A percentile compares a stretch with the other conserved stretches of the same genome.
These are phyloP conservation scores for Candida qinlingensis DNA, from an alignment of 805 yeast species.

Conservation along the genomic window DNA sequence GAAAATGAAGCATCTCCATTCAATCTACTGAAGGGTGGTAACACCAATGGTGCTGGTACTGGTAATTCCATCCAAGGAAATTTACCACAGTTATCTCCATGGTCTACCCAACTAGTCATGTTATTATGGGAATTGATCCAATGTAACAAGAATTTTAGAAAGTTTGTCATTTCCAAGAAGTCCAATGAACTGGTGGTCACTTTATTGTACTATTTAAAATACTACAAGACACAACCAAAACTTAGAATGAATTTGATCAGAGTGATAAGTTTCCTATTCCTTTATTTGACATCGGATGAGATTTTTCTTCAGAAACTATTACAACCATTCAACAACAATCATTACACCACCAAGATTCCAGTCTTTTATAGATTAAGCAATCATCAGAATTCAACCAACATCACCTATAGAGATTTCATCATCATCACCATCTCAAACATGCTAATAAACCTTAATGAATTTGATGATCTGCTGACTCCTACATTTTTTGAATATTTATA, in stretches of 20 bases:
- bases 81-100: constrained; percentile 34
- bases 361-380: constrained; percentile 38
- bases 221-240: constrained; percentile 35
- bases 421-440: constrained; percentile 46
- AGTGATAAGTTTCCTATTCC: constrained; percentile 44
- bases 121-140: constrained; percentile 74
- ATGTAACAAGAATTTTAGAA: constrained; percentile 56
- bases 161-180: constrained; percentile 38
- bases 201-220: constrained; percentile 52
- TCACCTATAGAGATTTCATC: constrained; percentile 60
- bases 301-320: constrained; percentile 36
- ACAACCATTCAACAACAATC: constrained; percentile 36
- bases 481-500: constrained; percentile 55
- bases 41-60: not conserved
- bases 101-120: constrained; percentile 57
- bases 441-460: constrained; percentile 29
- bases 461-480: constrained; percentile 34
- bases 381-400: constrained; percentile 29
- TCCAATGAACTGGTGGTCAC: constrained; percentile 50
- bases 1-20: constrained; percentile 35
- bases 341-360: constrained; percentile 48
- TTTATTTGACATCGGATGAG: constrained; percentile 42
- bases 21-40: constrained; percentile 19
- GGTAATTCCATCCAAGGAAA: constrained; percentile 10
- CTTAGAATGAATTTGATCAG: constrained; percentile 40